Evolutionary conservation across 495 filamentous ascomycete genomes (phyloP).

Genomic region (Talaromyces adpressus): DNA sequence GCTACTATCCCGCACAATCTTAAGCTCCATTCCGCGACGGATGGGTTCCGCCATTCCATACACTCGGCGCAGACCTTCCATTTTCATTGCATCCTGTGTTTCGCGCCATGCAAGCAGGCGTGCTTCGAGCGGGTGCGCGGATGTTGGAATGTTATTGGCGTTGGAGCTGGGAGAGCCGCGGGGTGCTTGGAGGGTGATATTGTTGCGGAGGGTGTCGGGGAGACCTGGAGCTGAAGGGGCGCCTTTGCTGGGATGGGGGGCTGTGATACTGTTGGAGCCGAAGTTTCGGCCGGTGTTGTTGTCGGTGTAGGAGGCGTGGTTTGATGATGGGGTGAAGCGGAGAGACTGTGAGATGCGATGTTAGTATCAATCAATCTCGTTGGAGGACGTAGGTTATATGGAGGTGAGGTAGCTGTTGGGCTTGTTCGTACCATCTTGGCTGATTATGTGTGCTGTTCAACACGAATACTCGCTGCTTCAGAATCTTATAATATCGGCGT

Average conservation of each 20-base stretch:
- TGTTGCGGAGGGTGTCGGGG: slow-evolving; percentile 83
- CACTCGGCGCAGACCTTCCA: slow-evolving; percentile 74
- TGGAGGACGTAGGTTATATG: not conserved
- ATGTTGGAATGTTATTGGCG: slow-evolving; percentile 35
- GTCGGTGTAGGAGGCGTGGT: slow-evolving; percentile 50
- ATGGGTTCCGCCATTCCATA: slow-evolving; percentile 94
- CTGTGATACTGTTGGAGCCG: slow-evolving; percentile 21
- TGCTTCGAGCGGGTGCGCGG: slow-evolving; percentile 83
- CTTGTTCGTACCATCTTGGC: not conserved
- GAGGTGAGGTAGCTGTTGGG: not conserved
- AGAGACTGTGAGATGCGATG: slow-evolving; percentile 56
- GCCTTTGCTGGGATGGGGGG: slow-evolving; percentile 39
- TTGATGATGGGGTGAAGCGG: slow-evolving; percentile 68
- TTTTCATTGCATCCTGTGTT: slow-evolving; percentile 80
- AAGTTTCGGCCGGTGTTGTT: slow-evolving; percentile 44
- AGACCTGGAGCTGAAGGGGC: slow-evolving; percentile 87
- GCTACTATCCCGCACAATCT: slow-evolving; percentile 60
- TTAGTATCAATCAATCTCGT: not conserved
- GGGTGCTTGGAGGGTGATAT: slow-evolving; percentile 51
- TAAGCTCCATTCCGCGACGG: slow-evolving; percentile 89
- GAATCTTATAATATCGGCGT: not conserved
- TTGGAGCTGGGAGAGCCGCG: slow-evolving; percentile 38
- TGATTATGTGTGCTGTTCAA: not conserved
- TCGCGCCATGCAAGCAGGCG: slow-evolving; percentile 77
- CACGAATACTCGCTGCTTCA: not conserved